Conservation (phyloP, 495 filamentous ascomycete genomes). For the Penicillium simplicissimum region DNA sequence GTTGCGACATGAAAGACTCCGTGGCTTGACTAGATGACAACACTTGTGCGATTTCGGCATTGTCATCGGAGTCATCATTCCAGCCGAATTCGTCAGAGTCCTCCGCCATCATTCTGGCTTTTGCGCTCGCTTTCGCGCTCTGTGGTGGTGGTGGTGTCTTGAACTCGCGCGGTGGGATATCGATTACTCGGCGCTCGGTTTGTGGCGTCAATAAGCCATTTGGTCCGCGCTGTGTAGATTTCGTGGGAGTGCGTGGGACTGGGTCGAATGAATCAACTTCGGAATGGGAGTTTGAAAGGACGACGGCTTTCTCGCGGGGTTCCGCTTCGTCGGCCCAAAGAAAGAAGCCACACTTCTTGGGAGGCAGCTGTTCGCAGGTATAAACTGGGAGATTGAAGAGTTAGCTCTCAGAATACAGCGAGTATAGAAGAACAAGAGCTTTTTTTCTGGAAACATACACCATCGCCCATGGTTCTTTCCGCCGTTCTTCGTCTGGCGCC, state of each 20-base stretch:
- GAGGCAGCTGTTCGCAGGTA: constrained; percentile 57
- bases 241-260: constrained; percentile 27
- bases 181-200: constrained; percentile 29
- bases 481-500: constrained; percentile 65
- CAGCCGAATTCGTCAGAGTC: constrained; percentile 49
- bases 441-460: constrained; percentile 36
- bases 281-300: constrained; percentile 53
- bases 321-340: constrained; percentile 67
- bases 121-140: constrained; percentile 33
- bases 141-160: constrained; percentile 28
- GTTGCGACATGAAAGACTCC: constrained; percentile 25
- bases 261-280: constrained; percentile 30
- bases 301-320: constrained; percentile 50
- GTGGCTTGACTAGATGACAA: constrained; percentile 13
- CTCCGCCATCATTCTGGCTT: constrained; percentile 43
- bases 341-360: constrained; percentile 66
- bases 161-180: constrained; percentile 21
- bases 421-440: background rate
- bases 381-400: constrained; percentile 49
- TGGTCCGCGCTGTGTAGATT: constrained; percentile 1
- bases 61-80: constrained; percentile 44
- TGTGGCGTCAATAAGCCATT: constrained; percentile 41
- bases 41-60: constrained; percentile 20
- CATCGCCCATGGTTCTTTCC: constrained; percentile 62
- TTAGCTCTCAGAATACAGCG: background rate